Base-by-base conservation (phyloP, 2,329 filamentous ascomycete genomes). In the Huntiella savannae region DNA sequence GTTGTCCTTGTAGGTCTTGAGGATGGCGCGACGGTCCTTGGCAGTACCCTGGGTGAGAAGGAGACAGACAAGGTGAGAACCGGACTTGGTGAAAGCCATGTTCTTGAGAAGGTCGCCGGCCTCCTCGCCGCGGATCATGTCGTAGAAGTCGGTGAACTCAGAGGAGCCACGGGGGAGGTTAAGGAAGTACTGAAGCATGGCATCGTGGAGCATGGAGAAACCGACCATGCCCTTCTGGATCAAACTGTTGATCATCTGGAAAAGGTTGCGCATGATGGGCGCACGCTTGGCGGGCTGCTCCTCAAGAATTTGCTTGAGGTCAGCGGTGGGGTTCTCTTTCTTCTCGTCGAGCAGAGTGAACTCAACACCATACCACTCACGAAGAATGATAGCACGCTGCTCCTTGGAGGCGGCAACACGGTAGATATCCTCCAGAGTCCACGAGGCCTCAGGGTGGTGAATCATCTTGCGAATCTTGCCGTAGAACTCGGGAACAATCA, bases 361-460 rank as follows among this genome's bases (percentile, higher is more conserved):
- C 58, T 96, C 91, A 1, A 88, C 73, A 1, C 91, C 91, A 60
- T 95, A 98, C 86, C 91, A 98, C 62, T 98, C 91, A 45, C 87
- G 73, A 49, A 98, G 69, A 50, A 98, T 70, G 41, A 75, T 74
- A 33, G 81, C 79, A 64, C 88, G 94, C 59, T 98, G 91, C 54
- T 83, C 72, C 57, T 79, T 77, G 16, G 82, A 91, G 7, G 88
- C 87, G 48, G 88, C 79, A 41, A 80, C 81, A 51, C 91, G 77
- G 66, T 96, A 98, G 54, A 95, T 82, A 61, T 98, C 91, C 60
- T 98, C 92, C 37, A 98, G 68, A 54, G 98, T 96, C 87, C 91
- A 98, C 36, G 85, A 87, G 32, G 84, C 91, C 63, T 98, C 92
- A 1, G 88, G 76, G 62, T 98, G 91, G 61, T 94, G 91, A 60